Conservation (phyloP, 2,329 filamentous ascomycete genomes). For the Aspergillus sclerotialis region DNA sequence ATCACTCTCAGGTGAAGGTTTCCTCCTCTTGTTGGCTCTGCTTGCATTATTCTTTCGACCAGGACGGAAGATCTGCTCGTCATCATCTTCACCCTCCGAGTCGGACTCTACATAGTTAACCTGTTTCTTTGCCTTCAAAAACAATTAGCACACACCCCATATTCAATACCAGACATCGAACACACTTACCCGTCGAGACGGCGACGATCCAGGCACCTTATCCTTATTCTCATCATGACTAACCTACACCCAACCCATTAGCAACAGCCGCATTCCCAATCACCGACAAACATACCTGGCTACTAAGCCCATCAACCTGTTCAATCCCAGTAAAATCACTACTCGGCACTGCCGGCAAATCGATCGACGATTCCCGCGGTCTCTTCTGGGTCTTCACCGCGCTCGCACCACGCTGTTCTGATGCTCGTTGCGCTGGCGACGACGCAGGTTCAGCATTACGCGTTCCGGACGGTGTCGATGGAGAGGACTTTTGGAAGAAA, state of each 20-base stretch:
- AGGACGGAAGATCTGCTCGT: conserved; percentile 63
- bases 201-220: conserved; percentile 58
- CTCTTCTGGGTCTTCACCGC: conserved; percentile 41
- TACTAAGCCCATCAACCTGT: conserved; percentile 47
- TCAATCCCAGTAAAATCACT: conserved; percentile 68
- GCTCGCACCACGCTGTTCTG: conserved; percentile 20
- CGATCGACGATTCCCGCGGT: conserved; percentile 36
- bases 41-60: conserved; percentile 34
- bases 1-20: conserved; percentile 61
- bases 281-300: conserved; percentile 33
- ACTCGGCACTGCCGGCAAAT: conserved; percentile 69
- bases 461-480: conserved; percentile 34
- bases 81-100: conserved; percentile 61
- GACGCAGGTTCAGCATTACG: conserved; percentile 27
- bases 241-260: conserved; percentile 29
- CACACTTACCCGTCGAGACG: conserved; percentile 66
- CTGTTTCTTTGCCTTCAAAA: conserved; percentile 50
- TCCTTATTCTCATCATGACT: conserved; percentile 34
- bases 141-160: too few species aligned
- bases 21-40: conserved; percentile 50
- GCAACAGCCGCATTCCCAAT: conserved; percentile 20
- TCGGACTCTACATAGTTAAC: conserved; percentile 78
- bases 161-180: conserved; percentile 3
- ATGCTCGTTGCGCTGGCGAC: conserved; percentile 28
- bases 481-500: conserved; percentile 63